These are phyloP conservation scores for Rubia peregrina DNA, from an alignment of 305 asterid genomes.

Conservation along the genomic window DNA sequence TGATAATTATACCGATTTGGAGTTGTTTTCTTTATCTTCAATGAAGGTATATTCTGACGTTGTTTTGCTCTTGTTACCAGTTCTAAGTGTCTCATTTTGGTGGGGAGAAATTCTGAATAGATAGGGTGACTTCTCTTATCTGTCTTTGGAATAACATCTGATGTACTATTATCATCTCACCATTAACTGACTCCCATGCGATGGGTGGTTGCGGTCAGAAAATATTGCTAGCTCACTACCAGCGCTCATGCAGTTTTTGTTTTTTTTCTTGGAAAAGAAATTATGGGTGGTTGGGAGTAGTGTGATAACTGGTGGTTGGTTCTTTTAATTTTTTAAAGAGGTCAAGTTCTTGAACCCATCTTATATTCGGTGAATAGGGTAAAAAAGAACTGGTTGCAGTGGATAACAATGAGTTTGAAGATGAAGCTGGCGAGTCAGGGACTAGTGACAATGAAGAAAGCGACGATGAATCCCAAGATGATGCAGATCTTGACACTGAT, in stretches of 20 bases:
- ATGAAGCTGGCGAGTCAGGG: constrained; percentile 43
- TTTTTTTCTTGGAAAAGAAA: background rate
- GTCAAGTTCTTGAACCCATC: background rate
- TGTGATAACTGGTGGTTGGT: background rate
- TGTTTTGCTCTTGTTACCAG: background rate
- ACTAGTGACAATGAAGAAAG: constrained; percentile 53
- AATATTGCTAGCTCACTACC: background rate
- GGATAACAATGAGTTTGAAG: constrained; percentile 60
- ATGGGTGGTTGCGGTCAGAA: no score
- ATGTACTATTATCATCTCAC: background rate
- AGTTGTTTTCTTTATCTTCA: constrained; percentile 66
- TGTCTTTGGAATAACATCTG: background rate
- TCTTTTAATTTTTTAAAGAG: background rate
- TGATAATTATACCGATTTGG: constrained; percentile 73
- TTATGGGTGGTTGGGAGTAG: background rate
- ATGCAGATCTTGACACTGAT: constrained; percentile 68
- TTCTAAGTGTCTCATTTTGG: background rate
- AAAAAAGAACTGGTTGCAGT: constrained; percentile 82
- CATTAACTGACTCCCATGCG: background rate
- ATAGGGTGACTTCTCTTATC: background rate
- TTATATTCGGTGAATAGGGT: constrained; percentile 35
- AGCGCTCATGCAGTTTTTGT: background rate
- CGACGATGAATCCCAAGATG: constrained; percentile 34
- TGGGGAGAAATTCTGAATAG: background rate
- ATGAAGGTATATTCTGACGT: constrained; percentile 31